phyloP scores from a whole-genome alignment of 305 asterid genomes.

The Vinca major region DNA sequence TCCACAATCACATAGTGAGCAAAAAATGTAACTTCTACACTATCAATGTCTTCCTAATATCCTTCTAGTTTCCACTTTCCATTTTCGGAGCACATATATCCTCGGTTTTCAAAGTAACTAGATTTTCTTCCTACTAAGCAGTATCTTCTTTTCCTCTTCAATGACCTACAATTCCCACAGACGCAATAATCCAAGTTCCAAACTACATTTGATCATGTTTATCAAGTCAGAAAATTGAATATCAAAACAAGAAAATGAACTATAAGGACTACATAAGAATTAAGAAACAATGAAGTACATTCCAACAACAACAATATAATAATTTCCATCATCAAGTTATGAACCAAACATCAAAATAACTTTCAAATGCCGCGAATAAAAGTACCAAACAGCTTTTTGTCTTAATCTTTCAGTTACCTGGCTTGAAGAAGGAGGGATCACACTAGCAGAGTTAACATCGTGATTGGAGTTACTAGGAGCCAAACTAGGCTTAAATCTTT shows the following conservation, averaged over 20 bases:
- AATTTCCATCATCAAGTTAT: not conserved
- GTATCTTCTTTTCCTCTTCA: not conserved
- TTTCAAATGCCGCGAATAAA: not conserved
- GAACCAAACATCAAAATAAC: too few species aligned
- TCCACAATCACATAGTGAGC: not conserved
- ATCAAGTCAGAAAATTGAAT: not conserved
- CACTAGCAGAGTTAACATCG: slow-evolving; percentile 23
- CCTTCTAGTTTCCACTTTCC: not conserved
- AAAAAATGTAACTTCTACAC: not conserved
- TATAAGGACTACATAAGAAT: not conserved
- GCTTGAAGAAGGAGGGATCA: slow-evolving; percentile 30
- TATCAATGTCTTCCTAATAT: not conserved
- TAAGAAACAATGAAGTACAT: not conserved
- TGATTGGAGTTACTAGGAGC: slow-evolving; percentile 25
- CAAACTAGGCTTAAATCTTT: slow-evolving; percentile 36
- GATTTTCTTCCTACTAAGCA: not conserved
- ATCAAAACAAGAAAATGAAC: not conserved
- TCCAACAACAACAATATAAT: not conserved
- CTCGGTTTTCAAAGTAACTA: not conserved
- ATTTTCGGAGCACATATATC: not conserved
- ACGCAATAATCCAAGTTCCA: not conserved
- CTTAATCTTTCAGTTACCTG: slow-evolving; percentile 37
- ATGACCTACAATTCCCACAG: not conserved
- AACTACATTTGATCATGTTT: not conserved
- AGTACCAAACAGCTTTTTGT: slow-evolving; percentile 8